Base-by-base conservation (phyloP, 2,329 filamentous ascomycete genomes). In the Pseudogymnoascus pannorum region DNA sequence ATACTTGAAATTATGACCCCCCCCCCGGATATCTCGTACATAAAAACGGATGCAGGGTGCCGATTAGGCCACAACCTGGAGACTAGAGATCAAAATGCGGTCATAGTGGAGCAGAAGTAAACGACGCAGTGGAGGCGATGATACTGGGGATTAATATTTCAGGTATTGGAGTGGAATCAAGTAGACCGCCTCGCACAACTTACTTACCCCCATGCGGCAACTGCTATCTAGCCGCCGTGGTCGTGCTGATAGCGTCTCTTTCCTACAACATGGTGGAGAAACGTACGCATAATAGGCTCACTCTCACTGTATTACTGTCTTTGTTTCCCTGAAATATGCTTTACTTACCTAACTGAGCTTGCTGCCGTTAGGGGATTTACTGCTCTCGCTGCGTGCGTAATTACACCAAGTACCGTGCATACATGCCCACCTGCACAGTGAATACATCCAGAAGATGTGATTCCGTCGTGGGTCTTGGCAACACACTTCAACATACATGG, bases 201-300 rank as follows among this genome's bases (percentile, higher is more conserved):
- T 29, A 11, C 44, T 29, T 51, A 16, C 29, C 44, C 24, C 44
- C n/a, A 51, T 29, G 24, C 44, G 44, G 44, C 44, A 51, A 51
- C 44, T 51, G 22, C 24, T 29, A 18, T 51, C 44, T 51, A 51
- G 44, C 44, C 44, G 44, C 44, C 44, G 44, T 11, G 44, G n/a
- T 51, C 24, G 44, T 51, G 44, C 44, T 51, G 4, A 18, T 51
- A 51, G 44, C 44, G 44, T 51, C 44, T 51, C 44, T 29, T 51
- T 29, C 22, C 24, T 51, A 24, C 8, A 51, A 4, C 24, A 51
- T 24, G 29, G 44, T 51, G 44, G 44, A 29, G 44, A 22, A 51
- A 29, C 44, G 24, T 16, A 51, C 24, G 24, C 16, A 48, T 48
- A 48, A 48, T 48, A n/a, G n/a, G n/a, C n/a, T n/a, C n/a, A 48